A percentile compares a stretch with the other conserved stretches of the same genome.
These are phyloP conservation scores for Citrus sp. DNA, from an alignment of 345 rosid species.

Conservation along the genomic window DNA sequence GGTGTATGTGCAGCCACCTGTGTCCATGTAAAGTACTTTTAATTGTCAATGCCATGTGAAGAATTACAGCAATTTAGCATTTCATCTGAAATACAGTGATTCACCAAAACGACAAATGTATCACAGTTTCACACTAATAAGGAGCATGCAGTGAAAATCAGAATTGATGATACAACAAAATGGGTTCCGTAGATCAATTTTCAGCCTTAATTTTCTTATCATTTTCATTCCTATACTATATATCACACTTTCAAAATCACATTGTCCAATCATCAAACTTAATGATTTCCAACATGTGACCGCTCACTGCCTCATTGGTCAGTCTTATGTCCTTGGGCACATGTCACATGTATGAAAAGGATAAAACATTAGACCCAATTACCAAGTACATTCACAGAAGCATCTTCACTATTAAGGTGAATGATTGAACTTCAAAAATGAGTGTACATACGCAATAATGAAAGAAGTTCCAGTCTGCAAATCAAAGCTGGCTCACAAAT, in stretches of 20 bases:
- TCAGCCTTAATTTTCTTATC: constrained; percentile 4
- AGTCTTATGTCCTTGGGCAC: neutral
- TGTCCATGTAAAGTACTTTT: neutral
- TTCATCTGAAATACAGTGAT: neutral
- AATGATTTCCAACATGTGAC: constrained; percentile 11
- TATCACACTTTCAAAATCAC: neutral
- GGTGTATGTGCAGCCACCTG: neutral
- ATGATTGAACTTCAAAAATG: neutral
- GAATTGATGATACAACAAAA: neutral
- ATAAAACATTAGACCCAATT: constrained; percentile 9
- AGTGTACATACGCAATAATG: neutral
- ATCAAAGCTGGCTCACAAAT: neutral
- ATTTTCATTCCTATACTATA: neutral
- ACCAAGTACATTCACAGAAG: constrained; percentile 3
- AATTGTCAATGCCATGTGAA: neutral
- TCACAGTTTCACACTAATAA: neutral
- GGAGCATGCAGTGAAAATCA: neutral
- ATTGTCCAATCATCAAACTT: constrained; percentile 10
- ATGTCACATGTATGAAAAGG: constrained; percentile 8
- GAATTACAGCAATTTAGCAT: neutral
- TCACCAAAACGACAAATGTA: neutral
- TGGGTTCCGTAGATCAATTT: neutral
- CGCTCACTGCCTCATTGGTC: neutral
- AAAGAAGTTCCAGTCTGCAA: neutral
- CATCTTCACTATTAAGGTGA: neutral